Conservation (phyloP, 495 filamentous ascomycete species). For the Penicillium canescens region DNA sequence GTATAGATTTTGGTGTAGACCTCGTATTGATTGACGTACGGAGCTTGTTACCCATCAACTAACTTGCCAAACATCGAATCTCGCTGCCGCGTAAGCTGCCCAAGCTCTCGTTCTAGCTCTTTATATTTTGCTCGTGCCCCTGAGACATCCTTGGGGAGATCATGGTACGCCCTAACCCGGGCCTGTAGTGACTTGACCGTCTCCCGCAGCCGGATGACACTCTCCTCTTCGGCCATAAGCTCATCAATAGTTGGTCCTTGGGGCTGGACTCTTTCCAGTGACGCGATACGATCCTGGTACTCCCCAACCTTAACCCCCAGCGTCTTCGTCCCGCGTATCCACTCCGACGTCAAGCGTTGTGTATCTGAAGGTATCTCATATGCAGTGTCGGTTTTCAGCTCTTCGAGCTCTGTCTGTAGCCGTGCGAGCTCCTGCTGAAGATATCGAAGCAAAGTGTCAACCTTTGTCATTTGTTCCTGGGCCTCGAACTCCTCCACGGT, state of each 20-base stretch:
- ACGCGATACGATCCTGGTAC: constrained; percentile 51
- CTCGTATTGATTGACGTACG: too few relatives aligned
- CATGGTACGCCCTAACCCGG: constrained; percentile 59
- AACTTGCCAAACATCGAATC: constrained; percentile 69
- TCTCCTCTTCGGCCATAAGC: constrained; percentile 49
- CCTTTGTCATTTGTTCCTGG: constrained; percentile 45
- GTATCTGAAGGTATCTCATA: constrained; percentile 54
- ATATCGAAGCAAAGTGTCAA: constrained; percentile 57
- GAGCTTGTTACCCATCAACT: constrained; percentile 11
- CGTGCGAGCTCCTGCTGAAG: constrained; percentile 39
- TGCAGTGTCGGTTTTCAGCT: constrained; percentile 41
- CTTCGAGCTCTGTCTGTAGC: constrained; percentile 37
- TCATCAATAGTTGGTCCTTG: constrained; percentile 49
- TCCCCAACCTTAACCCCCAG: constrained; percentile 58
- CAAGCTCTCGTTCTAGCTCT: constrained; percentile 59
- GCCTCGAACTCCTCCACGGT: constrained; percentile 42
- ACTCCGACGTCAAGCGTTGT: constrained; percentile 60
- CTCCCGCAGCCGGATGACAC: constrained; percentile 29
- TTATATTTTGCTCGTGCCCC: constrained; percentile 67
- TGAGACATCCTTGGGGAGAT: constrained; percentile 68
- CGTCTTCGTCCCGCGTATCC: constrained; percentile 59
- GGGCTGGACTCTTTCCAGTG: constrained; percentile 36
- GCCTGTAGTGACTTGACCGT: constrained; percentile 52
- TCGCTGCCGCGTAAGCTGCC: constrained; percentile 54
- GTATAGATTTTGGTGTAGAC: too few relatives aligned